Conservation (phyloP, 1,284 basidiomycete genomes). For the Cryptococcus sp. region DNA sequence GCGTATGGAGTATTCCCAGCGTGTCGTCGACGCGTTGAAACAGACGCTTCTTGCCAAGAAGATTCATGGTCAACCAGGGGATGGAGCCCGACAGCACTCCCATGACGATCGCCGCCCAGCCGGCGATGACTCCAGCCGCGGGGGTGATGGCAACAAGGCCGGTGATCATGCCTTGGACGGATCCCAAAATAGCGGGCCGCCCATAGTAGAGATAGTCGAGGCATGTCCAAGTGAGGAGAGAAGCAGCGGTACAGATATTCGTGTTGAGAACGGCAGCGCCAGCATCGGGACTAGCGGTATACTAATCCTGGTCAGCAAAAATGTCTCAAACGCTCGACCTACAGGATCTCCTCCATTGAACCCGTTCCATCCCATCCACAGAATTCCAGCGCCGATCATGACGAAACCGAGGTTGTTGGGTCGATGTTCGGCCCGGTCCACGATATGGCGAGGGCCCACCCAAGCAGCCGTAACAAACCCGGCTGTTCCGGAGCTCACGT, state of each 20-base stretch:
- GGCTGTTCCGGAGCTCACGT: conserved; percentile 22
- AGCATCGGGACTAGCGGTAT: conserved; percentile 20
- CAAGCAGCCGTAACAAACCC: conserved; percentile 21
- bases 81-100: conserved; percentile 23
- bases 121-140: conserved; percentile 20
- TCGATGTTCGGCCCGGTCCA: conserved; percentile 17
- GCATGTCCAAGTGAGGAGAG: conserved; percentile 18
- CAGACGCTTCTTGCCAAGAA: conserved; percentile 14
- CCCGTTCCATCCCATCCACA: conserved; percentile 23
- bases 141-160: conserved; percentile 23
- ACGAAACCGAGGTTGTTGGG: conserved; percentile 24
- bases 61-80: conserved; percentile 27
- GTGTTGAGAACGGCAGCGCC: conserved; percentile 26
- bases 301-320: not conserved
- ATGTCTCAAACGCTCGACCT: too few relatives aligned
- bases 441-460: conserved; percentile 20
- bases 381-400: conserved; percentile 21
- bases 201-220: conserved; percentile 18
- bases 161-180: conserved; percentile 21
- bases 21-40: conserved; percentile 22
- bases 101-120: conserved; percentile 27
- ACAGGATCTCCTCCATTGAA: conserved; percentile 19
- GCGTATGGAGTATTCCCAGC: conserved; percentile 23
- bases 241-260: conserved; percentile 22
- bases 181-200: conserved; percentile 21